phyloP scores from a whole-genome alignment of 2,329 filamentous ascomycete species.

The Cladorrhinum sp. region DNA sequence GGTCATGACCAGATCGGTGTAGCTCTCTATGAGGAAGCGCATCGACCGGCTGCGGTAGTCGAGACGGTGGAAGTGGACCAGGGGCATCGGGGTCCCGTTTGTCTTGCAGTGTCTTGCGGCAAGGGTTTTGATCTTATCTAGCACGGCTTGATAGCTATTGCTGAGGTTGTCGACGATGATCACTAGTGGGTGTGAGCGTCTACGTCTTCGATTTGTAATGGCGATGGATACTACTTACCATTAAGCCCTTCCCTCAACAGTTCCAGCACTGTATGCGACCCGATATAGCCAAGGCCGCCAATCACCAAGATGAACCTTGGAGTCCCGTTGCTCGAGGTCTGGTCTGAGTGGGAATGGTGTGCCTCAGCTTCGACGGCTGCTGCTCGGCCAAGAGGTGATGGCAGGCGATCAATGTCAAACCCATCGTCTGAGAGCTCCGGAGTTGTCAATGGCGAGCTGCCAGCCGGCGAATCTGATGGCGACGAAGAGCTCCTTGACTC shows the following conservation, averaged over 20 bases:
- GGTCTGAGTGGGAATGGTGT: neutral
- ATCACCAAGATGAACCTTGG: slow-evolving; percentile 45
- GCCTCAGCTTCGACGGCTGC: neutral
- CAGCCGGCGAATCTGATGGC: slow-evolving; percentile 14
- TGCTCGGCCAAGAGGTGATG: slow-evolving; percentile 3
- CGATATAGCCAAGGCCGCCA: slow-evolving; percentile 54
- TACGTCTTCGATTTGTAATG: neutral
- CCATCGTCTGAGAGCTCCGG: slow-evolving; percentile 20
- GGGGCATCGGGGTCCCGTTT: slow-evolving; percentile 26
- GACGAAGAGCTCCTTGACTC: slow-evolving; percentile 14
- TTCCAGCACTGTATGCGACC: slow-evolving; percentile 54
- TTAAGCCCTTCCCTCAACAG: slow-evolving; percentile 53
- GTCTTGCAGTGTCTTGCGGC: slow-evolving; percentile 29
- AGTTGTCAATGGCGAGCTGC: slow-evolving; percentile 21
- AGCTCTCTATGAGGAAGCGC: slow-evolving; percentile 38
- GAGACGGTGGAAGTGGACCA: slow-evolving; percentile 38
- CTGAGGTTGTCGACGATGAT: slow-evolving; percentile 45
- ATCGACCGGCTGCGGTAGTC: slow-evolving; percentile 39
- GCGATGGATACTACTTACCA: slow-evolving; percentile 25
- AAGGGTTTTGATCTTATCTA: slow-evolving; percentile 30
- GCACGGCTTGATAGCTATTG: slow-evolving; percentile 41
- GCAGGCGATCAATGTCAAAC: slow-evolving; percentile 14
- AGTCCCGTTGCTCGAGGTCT: neutral
- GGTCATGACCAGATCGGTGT: slow-evolving; percentile 26
- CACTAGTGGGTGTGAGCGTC: slow-evolving; percentile 28